Evolutionary conservation across 345 rosid genomes (phyloP).

Genomic region (Balakata baccata): DNA sequence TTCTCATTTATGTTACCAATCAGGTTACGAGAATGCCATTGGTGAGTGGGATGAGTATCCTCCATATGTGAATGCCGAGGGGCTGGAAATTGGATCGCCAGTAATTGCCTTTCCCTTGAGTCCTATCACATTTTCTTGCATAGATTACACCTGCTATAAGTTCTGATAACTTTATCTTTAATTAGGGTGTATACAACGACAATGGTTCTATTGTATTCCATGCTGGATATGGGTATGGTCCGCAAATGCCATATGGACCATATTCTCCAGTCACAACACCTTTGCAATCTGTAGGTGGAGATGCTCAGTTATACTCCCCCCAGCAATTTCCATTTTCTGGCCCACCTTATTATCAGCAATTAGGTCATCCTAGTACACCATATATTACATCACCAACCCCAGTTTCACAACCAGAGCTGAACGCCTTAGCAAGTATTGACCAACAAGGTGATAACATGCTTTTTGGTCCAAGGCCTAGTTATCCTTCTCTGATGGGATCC

Average conservation of each 20-base stretch:
- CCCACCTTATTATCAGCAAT: constrained; percentile 64
- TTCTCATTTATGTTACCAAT: constrained; percentile 16
- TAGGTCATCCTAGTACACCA: constrained; percentile 68
- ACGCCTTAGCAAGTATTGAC: constrained; percentile 49
- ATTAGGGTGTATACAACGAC: constrained; percentile 72
- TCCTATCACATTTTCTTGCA: constrained; percentile 12
- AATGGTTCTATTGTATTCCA: constrained; percentile 72
- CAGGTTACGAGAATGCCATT: constrained; percentile 63
- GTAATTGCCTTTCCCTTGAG: constrained; percentile 42
- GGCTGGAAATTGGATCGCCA: constrained; percentile 67
- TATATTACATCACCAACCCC: constrained; percentile 65
- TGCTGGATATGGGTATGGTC: constrained; percentile 75
- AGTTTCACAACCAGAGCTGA: constrained; percentile 63
- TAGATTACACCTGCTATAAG: not conserved
- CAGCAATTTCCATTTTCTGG: constrained; percentile 76
- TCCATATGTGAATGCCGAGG: constrained; percentile 62
- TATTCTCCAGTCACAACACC: constrained; percentile 84
- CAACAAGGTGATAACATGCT: constrained; percentile 68
- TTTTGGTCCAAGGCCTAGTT: constrained; percentile 64
- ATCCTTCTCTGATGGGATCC: constrained; percentile 66
- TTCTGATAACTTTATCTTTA: constrained; percentile 19
- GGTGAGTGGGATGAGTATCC: constrained; percentile 80
- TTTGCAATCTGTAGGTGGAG: constrained; percentile 62
- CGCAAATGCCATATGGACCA: constrained; percentile 84
- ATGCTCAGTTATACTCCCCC: constrained; percentile 63